phyloP scores from a whole-genome alignment of 2,329 filamentous ascomycete species.

The Aspergillus arachidicola region DNA sequence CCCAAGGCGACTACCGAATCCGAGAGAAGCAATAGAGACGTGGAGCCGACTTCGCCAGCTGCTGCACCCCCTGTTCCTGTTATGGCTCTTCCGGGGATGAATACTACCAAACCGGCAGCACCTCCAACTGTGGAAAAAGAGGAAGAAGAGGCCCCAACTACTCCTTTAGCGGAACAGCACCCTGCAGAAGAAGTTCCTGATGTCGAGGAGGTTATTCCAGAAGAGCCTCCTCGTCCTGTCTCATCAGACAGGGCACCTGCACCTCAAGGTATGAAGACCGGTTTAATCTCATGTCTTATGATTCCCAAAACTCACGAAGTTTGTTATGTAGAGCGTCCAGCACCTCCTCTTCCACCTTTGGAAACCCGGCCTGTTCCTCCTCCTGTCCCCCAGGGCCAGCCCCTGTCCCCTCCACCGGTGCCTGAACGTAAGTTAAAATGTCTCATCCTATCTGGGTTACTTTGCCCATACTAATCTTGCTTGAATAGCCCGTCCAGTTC shows the following conservation, averaged over 20 bases:
- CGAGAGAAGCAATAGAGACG: conserved; percentile 36
- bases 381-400: conserved; percentile 37
- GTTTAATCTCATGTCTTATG: background rate
- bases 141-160: conserved; percentile 49
- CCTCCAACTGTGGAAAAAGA: conserved; percentile 53
- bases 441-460: background rate
- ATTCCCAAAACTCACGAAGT: conserved; percentile 4
- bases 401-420: conserved; percentile 38
- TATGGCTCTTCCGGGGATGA: conserved; percentile 71
- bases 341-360: conserved; percentile 46
- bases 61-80: conserved; percentile 54
- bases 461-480: conserved; percentile 29
- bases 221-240: conserved; percentile 34
- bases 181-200: conserved; percentile 54
- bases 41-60: conserved; percentile 33
- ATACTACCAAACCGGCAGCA: conserved; percentile 52
- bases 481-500: conserved; percentile 63
- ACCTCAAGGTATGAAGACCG: conserved; percentile 54
- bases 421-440: conserved; percentile 58
- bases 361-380: conserved; percentile 43
- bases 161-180: conserved; percentile 46
- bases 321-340: conserved; percentile 45
- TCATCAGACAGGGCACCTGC: conserved; percentile 49
- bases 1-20: conserved; percentile 47
- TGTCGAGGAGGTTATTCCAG: conserved; percentile 53